A percentile compares a stretch with the other conserved stretches of the same genome.
phyloP scores from a whole-genome alignment of 352 stramenopile species.

The Globisporangium cederbergense region DNA sequence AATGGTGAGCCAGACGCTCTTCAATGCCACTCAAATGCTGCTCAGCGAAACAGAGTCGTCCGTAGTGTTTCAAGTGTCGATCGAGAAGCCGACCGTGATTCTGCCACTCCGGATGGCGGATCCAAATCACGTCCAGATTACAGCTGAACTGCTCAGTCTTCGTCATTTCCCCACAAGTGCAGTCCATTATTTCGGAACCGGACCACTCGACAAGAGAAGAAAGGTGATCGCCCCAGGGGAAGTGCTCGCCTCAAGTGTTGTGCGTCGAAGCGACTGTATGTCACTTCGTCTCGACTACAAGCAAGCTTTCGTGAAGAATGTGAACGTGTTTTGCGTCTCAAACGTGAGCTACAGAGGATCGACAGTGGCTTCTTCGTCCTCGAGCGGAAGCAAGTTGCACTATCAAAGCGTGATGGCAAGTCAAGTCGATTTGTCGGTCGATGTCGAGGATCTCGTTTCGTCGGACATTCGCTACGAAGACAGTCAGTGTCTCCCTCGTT shows the following conservation, averaged over 20 bases:
- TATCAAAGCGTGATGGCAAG: conserved; percentile 27
- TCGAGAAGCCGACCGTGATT: conserved; percentile 61
- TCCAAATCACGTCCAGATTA: conserved; percentile 54
- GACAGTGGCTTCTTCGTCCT: conserved; percentile 18
- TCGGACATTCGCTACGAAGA: conserved; percentile 36
- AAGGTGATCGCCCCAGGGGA: conserved; percentile 27
- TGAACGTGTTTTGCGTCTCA: conserved; percentile 40
- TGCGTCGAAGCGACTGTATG: conserved; percentile 34
- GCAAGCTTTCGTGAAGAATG: conserved; percentile 42
- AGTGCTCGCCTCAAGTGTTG: conserved; percentile 24
- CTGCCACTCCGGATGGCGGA: conserved; percentile 58
- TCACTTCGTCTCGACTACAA: conserved; percentile 36
- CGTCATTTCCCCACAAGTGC: conserved; percentile 61
- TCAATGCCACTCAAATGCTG: conserved; percentile 68
- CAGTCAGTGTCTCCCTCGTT: conserved; percentile 46
- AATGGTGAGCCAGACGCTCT: conserved; percentile 66
- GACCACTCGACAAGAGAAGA: conserved; percentile 24
- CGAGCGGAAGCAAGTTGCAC: background rate
- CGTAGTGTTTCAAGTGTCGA: conserved; percentile 46
- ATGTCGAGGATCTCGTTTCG: conserved; percentile 67
- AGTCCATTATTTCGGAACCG: conserved; percentile 37
- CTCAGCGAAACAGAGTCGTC: conserved; percentile 59
- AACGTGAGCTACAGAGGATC: background rate
- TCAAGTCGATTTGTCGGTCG: conserved; percentile 49
- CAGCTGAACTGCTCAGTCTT: conserved; percentile 47